Conservation (phyloP, 2,329 filamentous ascomycete species). For the Penicillium sp. region DNA sequence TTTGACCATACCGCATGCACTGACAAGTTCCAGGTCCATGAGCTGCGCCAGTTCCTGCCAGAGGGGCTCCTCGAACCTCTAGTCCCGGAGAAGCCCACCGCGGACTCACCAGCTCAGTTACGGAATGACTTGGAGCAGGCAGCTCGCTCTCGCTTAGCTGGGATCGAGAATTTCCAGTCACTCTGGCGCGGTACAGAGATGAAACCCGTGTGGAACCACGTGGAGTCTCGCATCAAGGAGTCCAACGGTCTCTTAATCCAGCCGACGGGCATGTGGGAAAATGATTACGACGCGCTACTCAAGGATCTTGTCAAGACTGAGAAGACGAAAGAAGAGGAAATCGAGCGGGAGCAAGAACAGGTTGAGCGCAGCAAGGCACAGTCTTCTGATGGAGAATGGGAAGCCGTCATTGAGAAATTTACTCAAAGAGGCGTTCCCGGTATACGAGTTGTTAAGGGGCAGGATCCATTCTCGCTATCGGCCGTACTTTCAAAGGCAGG, state of each 20-base stretch:
- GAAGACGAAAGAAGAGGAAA: constrained; percentile 29
- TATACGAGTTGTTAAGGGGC: constrained; percentile 32
- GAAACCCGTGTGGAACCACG: constrained; percentile 42
- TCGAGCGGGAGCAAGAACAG: constrained; percentile 33
- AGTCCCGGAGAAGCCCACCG: constrained; percentile 31
- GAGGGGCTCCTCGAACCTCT: constrained; percentile 46
- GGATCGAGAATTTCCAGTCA: constrained; percentile 44
- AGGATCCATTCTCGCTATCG: constrained; percentile 29
- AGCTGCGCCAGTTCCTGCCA: constrained; percentile 47
- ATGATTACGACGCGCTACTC: constrained; percentile 44
- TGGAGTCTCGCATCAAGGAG: constrained; percentile 42
- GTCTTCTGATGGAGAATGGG: constrained; percentile 38
- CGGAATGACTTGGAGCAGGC: constrained; percentile 40
- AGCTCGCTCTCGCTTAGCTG: constrained; percentile 39
- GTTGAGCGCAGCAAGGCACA: constrained; percentile 32
- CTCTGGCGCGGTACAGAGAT: constrained; percentile 48
- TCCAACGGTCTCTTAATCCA: constrained; percentile 43
- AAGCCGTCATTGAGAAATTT: constrained; percentile 38
- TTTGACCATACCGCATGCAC: neutral
- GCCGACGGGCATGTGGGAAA: constrained; percentile 44
- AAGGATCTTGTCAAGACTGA: constrained; percentile 37
- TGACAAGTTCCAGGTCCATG: constrained; percentile 42
- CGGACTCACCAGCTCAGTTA: constrained; percentile 41
- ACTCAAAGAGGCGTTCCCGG: constrained; percentile 30
- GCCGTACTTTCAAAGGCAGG: constrained; percentile 40